phyloP scores from a whole-genome alignment of 2,329 filamentous ascomycete species.

The Cadophora sp. region DNA sequence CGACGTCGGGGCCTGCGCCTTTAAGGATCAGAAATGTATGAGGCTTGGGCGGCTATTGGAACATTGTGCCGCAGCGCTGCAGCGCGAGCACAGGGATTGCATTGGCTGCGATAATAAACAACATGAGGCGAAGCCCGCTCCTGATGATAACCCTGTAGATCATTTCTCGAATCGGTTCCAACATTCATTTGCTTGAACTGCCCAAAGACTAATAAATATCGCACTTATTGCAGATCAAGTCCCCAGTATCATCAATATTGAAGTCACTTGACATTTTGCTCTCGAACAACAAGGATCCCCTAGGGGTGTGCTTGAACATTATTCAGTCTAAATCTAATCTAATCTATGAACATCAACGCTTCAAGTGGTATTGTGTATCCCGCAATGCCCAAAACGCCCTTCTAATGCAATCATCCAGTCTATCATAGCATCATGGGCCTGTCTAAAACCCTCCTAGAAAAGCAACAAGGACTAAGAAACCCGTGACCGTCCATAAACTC shows the following conservation, averaged over 20 bases:
- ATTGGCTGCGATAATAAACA: neutral
- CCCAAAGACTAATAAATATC: neutral
- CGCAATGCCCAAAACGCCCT: neutral
- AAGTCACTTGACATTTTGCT: neutral
- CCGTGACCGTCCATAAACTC: neutral
- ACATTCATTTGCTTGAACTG: neutral
- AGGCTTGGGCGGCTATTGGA: neutral
- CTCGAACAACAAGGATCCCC: neutral
- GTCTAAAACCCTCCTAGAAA: neutral
- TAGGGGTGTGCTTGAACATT: neutral
- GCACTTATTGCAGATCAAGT: neutral
- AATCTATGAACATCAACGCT: conserved; percentile 4
- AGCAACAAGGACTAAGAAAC: neutral
- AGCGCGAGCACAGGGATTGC: neutral
- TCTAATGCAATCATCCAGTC: neutral
- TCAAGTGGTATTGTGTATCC: conserved; percentile 15
- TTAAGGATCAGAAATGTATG: neutral
- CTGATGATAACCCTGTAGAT: neutral
- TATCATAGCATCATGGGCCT: neutral
- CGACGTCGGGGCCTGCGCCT: neutral
- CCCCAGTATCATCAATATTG: neutral
- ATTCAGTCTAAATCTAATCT: neutral
- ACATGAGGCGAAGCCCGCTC: neutral
- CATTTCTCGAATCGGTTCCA: neutral
- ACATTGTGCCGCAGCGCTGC: neutral